Base-by-base conservation (phyloP, 805 yeast genomes). In the Candida jianshihensis region DNA sequence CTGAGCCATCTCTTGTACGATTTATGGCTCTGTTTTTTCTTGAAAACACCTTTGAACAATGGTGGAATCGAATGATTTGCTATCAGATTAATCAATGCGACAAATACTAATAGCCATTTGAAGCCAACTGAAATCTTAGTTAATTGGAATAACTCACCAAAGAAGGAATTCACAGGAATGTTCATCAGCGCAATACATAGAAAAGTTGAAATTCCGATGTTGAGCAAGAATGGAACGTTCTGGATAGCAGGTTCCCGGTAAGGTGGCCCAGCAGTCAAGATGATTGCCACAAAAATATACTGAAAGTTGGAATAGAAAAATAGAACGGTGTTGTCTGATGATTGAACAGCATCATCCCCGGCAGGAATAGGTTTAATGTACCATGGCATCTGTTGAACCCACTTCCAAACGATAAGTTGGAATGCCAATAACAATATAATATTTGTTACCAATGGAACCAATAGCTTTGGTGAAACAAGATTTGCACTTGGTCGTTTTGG, bases 241-340 rank as follows among this genome's bases (percentile, higher is more conserved):
- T 76, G 68, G 19, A 62, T 57, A 47, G 81, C 73, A 2, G 89
- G 79, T 52, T 85, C 81, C 38, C 98, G 70, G 58, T 87, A 92
- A 16, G 99, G 99, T 8, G 92, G 89, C 0, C 99, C 98, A 11
- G 75, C 84, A 15, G 95, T 83, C 40, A 92, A 64, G n/a, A 88
- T 75, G 21, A 86, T 61, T 0, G 97, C 96, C 37, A 78, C 71
- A 38, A 87, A 62, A 33, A 94, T 82, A 58, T 92, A 92, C 64
- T 92, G 97, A 64, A 84, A 83, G 52, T 88, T 86, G 4, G 95
- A 73, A 49, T 73, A 78, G 33, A 78, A 71, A 58, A 92, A 92
- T 39, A 92, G 62, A 0, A 82, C 76, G 0, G 97, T 88, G 57
- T 94, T 92, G 55, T 92, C 98, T 0, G 95, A 76, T 20, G 92